phyloP scores from a whole-genome alignment of 306 rosid genomes.

The Trifolium pratense region DNA sequence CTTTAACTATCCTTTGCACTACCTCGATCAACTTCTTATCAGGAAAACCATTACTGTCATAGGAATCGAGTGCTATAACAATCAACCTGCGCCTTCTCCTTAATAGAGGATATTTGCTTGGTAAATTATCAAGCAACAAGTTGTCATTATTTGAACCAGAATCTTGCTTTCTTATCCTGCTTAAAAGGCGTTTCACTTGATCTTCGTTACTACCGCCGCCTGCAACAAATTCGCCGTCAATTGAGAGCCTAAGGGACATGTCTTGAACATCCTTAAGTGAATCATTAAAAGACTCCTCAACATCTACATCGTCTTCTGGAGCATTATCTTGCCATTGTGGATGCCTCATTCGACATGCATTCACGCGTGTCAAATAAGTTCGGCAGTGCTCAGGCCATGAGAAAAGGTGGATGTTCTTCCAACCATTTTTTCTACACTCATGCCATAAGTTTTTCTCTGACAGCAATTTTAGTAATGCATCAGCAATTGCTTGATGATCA shows the following conservation, averaged over 20 bases:
- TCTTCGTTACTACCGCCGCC: constrained; percentile 22
- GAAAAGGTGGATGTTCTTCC: constrained; percentile 53
- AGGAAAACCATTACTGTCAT: constrained; percentile 42
- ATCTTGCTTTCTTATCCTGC: constrained; percentile 40
- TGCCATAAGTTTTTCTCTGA: constrained; percentile 51
- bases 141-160: constrained; percentile 40
- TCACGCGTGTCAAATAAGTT: constrained; percentile 45
- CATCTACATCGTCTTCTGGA: constrained; percentile 29
- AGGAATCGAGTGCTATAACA: constrained; percentile 46
- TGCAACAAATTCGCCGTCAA: constrained; percentile 42
- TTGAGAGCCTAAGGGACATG: constrained; percentile 50
- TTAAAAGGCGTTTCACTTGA: constrained; percentile 42
- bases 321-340: constrained; percentile 46
- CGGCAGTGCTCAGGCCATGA: constrained; percentile 51
- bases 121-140: constrained; percentile 36
- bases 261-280: constrained; percentile 49
- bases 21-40: constrained; percentile 29
- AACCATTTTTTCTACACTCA: constrained; percentile 47
- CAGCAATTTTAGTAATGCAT: constrained; percentile 44
- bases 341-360: constrained; percentile 47
- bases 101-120: constrained; percentile 41
- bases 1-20: constrained; percentile 40
- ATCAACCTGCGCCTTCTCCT: constrained; percentile 38
- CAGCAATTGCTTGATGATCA: constrained; percentile 48
- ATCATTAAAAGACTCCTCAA: constrained; percentile 44